Percentiles rank a stretch among this genome's conserved stretches.
phyloP scores from a whole-genome alignment of 495 filamentous ascomycete species.

The Acidomyces sp. region DNA sequence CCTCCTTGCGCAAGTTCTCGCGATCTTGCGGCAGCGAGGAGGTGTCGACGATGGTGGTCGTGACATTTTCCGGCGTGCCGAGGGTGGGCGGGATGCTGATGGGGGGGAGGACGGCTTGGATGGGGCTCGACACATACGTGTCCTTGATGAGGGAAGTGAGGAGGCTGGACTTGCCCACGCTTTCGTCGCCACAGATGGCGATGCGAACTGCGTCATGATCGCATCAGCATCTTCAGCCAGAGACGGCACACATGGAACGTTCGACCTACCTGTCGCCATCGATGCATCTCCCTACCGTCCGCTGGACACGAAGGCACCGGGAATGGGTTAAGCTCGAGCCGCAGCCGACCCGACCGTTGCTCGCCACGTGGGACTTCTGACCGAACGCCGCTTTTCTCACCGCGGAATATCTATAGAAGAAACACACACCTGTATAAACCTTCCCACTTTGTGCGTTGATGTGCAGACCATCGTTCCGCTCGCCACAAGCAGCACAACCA shows the following conservation, averaged over 20 bases:
- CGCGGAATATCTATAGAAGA: too few relatives aligned
- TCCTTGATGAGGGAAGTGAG: slow-evolving; percentile 82
- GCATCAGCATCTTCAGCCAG: neutral
- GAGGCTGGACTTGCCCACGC: slow-evolving; percentile 51
- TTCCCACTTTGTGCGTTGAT: too few relatives aligned
- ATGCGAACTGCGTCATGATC: slow-evolving; percentile 56
- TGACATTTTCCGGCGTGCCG: slow-evolving; percentile 86
- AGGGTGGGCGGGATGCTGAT: slow-evolving; percentile 83
- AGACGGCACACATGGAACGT: slow-evolving; percentile 18
- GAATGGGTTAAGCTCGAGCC: too few relatives aligned
- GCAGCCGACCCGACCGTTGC: too few relatives aligned
- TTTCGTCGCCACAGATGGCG: slow-evolving; percentile 92
- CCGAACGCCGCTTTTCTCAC: too few relatives aligned
- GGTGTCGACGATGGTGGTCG: slow-evolving; percentile 90
- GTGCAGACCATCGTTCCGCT: too few relatives aligned
- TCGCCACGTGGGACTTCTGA: too few relatives aligned
- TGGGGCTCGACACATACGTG: slow-evolving; percentile 83
- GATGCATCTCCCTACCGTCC: too few relatives aligned
- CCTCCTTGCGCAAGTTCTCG: slow-evolving; percentile 75
- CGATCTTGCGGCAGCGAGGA: slow-evolving; percentile 90
- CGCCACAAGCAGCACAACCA: too few relatives aligned
- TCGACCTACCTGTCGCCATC: slow-evolving; percentile 4
- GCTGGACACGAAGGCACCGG: too few relatives aligned
- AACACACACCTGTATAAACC: too few relatives aligned
- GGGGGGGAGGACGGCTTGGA: slow-evolving; percentile 83